phyloP scores from a whole-genome alignment of 2,329 filamentous ascomycete species.

The Cladosporium velox region DNA sequence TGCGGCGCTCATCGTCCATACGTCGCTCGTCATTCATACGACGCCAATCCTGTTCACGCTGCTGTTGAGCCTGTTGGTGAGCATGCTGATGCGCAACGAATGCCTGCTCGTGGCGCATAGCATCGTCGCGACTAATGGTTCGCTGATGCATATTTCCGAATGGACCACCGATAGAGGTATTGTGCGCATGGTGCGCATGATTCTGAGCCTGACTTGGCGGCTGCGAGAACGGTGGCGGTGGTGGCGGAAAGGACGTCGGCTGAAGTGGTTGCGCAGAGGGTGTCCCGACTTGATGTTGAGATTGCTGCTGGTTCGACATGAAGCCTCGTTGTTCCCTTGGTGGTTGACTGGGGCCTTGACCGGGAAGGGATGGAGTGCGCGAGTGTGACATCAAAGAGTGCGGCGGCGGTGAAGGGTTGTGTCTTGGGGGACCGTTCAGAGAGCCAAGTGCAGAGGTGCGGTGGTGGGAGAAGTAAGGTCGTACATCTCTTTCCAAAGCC shows the following conservation, averaged over 20 bases:
- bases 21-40: constrained; percentile 15
- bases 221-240: constrained; percentile 28
- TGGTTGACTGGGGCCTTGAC: constrained; percentile 26
- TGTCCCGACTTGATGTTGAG: constrained; percentile 24
- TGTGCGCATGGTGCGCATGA: constrained; percentile 36
- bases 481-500: constrained; percentile 33
- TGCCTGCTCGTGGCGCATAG: constrained; percentile 26
- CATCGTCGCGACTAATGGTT: constrained; percentile 33
- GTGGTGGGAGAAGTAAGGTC: constrained; percentile 35
- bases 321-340: constrained; percentile 26
- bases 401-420: constrained; percentile 41
- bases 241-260: constrained; percentile 33
- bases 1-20: constrained; percentile 23
- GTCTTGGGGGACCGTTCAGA: constrained; percentile 33
- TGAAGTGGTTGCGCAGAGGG: constrained; percentile 31
- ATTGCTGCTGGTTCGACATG: constrained; percentile 21
- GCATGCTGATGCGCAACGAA: constrained; percentile 18
- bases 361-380: constrained; percentile 36
- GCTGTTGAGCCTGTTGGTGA: constrained; percentile 24
- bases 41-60: constrained; percentile 22
- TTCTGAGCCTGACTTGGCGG: constrained; percentile 30
- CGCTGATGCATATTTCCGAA: constrained; percentile 31
- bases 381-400: constrained; percentile 34
- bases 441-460: constrained; percentile 31
- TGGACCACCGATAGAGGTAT: constrained; percentile 30